phyloP scores from a whole-genome alignment of 1,139 yeast genomes.

The Pneumocystis sp. region DNA sequence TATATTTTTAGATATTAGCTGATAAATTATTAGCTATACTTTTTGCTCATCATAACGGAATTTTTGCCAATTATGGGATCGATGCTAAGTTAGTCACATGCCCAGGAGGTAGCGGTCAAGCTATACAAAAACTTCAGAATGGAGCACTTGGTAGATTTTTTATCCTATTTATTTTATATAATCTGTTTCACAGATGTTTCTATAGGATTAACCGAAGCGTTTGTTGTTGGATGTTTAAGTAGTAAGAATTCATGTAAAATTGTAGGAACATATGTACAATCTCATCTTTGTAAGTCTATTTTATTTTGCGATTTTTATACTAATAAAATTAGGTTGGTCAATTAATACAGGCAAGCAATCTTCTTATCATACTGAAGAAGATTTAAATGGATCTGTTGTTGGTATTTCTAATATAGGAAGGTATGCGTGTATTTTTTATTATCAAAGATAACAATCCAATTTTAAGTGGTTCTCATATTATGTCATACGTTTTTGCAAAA shows the following conservation, averaged over 20 bases:
- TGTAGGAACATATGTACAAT: not conserved
- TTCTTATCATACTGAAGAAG: not conserved
- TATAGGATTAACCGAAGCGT: not conserved
- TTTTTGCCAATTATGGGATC: not conserved
- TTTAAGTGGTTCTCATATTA: not conserved
- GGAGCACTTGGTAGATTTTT: not conserved
- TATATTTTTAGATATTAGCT: not conserved
- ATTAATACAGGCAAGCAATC: not conserved
- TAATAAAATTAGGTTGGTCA: not conserved
- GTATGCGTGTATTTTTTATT: not conserved
- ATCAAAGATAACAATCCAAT: not conserved
- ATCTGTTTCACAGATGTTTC: not conserved
- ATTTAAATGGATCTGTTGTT: not conserved
- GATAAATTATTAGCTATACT: not conserved
- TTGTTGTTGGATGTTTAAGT: not conserved
- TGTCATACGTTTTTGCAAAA: not conserved
- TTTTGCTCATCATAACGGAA: not conserved
- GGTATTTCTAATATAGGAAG: not conserved
- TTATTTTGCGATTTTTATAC: not conserved
- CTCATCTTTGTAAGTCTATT: not conserved
- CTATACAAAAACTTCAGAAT: not conserved
- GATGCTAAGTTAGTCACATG: not conserved
- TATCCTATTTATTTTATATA: not conserved
- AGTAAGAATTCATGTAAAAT: not conserved
- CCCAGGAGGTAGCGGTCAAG: not conserved